Conservation (phyloP, 2,329 filamentous ascomycete species). For the Aspergillus luchuensis region DNA sequence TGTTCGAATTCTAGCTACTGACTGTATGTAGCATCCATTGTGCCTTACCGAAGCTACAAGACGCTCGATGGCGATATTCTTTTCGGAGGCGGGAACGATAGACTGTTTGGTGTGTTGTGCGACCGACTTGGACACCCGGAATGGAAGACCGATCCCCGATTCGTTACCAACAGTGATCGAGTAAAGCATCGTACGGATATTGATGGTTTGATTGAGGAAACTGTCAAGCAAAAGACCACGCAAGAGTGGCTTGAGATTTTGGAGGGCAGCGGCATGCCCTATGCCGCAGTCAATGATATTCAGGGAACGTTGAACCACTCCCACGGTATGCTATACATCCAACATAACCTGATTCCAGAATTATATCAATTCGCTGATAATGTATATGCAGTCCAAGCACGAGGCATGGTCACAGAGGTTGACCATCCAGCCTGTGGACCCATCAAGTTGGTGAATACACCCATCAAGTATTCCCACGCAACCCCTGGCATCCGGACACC, state of each 20-base stretch:
- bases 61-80: constrained; percentile 65
- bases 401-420: constrained; percentile 87
- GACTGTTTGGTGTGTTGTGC: constrained; percentile 62
- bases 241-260: constrained; percentile 83
- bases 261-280: constrained; percentile 91
- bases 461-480: constrained; percentile 88
- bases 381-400: constrained; percentile 58
- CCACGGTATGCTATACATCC: constrained; percentile 64
- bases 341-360: not conserved
- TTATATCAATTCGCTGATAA: constrained; percentile 2
- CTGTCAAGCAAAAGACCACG: constrained; percentile 77
- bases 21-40: constrained; percentile 72
- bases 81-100: constrained; percentile 65
- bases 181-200: constrained; percentile 72
- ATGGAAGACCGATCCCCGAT: constrained; percentile 60
- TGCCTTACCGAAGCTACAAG: constrained; percentile 84
- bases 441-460: constrained; percentile 89
- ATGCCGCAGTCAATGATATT: constrained; percentile 91
- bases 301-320: constrained; percentile 79
- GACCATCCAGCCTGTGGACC: constrained; percentile 81
- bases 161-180: constrained; percentile 60
- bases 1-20: constrained; percentile 5
- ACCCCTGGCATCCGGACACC: constrained; percentile 73
- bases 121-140: constrained; percentile 59
- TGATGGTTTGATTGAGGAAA: constrained; percentile 74